Evolutionary conservation across 2,329 filamentous ascomycete genomes (phyloP).

Genomic region (Colletotrichum shisoi): DNA sequence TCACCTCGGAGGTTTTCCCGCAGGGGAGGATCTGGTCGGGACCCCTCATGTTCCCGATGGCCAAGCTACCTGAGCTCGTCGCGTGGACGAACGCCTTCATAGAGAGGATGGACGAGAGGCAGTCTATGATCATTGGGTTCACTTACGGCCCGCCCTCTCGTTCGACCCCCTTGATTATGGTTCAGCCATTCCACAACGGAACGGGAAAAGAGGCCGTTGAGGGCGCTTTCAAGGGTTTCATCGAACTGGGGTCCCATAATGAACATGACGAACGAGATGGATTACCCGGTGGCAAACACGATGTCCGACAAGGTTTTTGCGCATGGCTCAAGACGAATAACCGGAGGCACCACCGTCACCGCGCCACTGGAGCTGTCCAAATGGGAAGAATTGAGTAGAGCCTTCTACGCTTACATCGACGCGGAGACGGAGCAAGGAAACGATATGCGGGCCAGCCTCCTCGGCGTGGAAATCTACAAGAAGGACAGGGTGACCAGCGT

Average conservation of each 20-base stretch:
- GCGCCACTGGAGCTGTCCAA: slow-evolving; percentile 51
- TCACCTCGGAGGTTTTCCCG: slow-evolving; percentile 47
- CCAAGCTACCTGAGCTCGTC: slow-evolving; percentile 45
- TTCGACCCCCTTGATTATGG: slow-evolving; percentile 44
- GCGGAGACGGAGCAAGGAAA: slow-evolving; percentile 39
- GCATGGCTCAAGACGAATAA: slow-evolving; percentile 49
- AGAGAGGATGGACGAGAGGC: slow-evolving; percentile 44
- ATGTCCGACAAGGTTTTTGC: slow-evolving; percentile 49
- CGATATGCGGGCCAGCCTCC: slow-evolving; percentile 43
- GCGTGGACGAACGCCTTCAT: slow-evolving; percentile 44
- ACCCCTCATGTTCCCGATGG: slow-evolving; percentile 42
- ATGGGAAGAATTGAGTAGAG: slow-evolving; percentile 45
- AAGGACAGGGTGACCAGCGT: slow-evolving; percentile 51
- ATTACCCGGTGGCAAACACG: slow-evolving; percentile 53
- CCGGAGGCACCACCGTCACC: slow-evolving; percentile 56
- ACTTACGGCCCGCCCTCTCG: slow-evolving; percentile 44
- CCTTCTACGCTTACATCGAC: slow-evolving; percentile 45
- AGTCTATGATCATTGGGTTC: slow-evolving; percentile 31
- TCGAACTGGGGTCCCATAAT: slow-evolving; percentile 47
- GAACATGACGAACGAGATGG: slow-evolving; percentile 51
- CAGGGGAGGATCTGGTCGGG: slow-evolving; percentile 49
- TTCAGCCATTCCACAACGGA: slow-evolving; percentile 50
- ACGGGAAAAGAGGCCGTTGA: slow-evolving; percentile 47
- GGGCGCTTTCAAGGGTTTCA: slow-evolving; percentile 45
- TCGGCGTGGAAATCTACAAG: slow-evolving; percentile 55